Percentiles rank a stretch among this genome's conserved stretches.
Evolutionary conservation across 768 basidiomycete genomes (phyloP).

Genomic region (Collybiopsis luxurians): DNA sequence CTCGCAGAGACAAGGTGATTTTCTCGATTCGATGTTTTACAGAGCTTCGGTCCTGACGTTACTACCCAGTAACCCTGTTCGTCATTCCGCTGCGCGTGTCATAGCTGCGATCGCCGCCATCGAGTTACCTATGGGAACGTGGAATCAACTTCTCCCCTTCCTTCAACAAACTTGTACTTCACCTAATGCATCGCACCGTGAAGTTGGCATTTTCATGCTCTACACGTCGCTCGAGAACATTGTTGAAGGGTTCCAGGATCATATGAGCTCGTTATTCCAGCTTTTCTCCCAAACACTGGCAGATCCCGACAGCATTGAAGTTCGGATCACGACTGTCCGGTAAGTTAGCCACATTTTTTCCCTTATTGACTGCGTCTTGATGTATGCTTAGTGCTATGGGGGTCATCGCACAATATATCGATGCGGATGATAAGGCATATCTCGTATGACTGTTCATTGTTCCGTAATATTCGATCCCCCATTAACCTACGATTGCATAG

Average conservation of each 20-base stretch:
- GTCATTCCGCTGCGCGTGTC: slow-evolving; percentile 90
- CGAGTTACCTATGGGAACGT: slow-evolving; percentile 76
- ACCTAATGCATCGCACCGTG: slow-evolving; percentile 69
- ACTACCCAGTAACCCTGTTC: slow-evolving; percentile 72
- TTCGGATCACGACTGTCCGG: slow-evolving; percentile 88
- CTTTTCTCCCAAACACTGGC: slow-evolving; percentile 69
- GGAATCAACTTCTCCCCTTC: slow-evolving; percentile 88
- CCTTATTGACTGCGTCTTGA: slow-evolving; percentile 7
- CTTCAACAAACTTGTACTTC: slow-evolving; percentile 77
- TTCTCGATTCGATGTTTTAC: slow-evolving; percentile 2
- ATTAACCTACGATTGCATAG: slow-evolving; percentile 32
- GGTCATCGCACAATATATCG: slow-evolving; percentile 90
- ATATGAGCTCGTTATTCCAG: slow-evolving; percentile 71
- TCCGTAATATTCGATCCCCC: neutral
- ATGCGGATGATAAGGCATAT: slow-evolving; percentile 80
- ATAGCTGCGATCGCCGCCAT: slow-evolving; percentile 89
- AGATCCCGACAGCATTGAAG: slow-evolving; percentile 87
- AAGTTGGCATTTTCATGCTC: slow-evolving; percentile 88
- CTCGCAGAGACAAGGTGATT: slow-evolving; percentile 76
- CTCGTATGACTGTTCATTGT: slow-evolving; percentile 52
- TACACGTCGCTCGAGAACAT: slow-evolving; percentile 91
- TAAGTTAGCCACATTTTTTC: slow-evolving; percentile 24
- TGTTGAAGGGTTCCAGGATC: slow-evolving; percentile 83
- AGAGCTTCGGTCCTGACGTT: slow-evolving; percentile 11
- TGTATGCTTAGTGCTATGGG: slow-evolving; percentile 89